A percentile compares a stretch with the other conserved stretches of the same genome.
Evolutionary conservation across 2,329 filamentous ascomycete genomes (phyloP).

Genomic region (Pseudocercospora fijiensis): DNA sequence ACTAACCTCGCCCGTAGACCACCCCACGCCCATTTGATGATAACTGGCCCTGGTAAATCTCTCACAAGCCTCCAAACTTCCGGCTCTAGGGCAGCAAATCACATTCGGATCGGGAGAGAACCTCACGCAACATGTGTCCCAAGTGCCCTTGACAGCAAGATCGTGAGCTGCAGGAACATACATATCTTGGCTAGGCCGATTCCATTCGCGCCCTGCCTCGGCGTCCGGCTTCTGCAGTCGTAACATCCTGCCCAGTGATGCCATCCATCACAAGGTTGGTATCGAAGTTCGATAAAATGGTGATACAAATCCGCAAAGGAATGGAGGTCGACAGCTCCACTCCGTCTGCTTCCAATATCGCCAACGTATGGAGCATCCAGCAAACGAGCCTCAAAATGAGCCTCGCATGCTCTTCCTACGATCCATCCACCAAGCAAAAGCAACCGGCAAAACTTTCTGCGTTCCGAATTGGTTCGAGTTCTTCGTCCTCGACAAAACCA

Average conservation of each 20-base stretch:
- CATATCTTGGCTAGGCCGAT: not conserved
- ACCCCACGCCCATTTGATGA: not conserved
- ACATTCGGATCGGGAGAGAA: not conserved
- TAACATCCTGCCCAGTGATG: not conserved
- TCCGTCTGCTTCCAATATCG: not conserved
- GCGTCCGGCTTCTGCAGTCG: not conserved
- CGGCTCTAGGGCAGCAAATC: not conserved
- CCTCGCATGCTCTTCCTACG: constrained; percentile 4
- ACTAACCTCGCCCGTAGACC: too few species aligned
- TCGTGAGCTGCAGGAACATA: not conserved
- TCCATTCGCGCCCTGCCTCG: not conserved
- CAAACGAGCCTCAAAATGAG: constrained; percentile 6
- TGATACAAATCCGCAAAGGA: not conserved
- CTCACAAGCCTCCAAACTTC: not conserved
- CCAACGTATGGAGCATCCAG: constrained; percentile 3
- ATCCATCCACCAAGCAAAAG: constrained; percentile 3
- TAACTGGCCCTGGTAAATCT: not conserved
- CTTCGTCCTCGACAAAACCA: constrained; percentile 1
- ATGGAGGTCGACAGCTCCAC: not conserved
- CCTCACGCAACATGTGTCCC: not conserved
- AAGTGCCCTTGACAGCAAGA: not conserved
- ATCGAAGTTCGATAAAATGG: not conserved
- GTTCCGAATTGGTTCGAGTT: constrained; percentile 3
- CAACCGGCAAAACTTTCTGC: not conserved
- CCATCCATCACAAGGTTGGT: not conserved